Base-by-base conservation (phyloP, 2,329 filamentous ascomycete genomes). In the Verticillium nonalfalfae region DNA sequence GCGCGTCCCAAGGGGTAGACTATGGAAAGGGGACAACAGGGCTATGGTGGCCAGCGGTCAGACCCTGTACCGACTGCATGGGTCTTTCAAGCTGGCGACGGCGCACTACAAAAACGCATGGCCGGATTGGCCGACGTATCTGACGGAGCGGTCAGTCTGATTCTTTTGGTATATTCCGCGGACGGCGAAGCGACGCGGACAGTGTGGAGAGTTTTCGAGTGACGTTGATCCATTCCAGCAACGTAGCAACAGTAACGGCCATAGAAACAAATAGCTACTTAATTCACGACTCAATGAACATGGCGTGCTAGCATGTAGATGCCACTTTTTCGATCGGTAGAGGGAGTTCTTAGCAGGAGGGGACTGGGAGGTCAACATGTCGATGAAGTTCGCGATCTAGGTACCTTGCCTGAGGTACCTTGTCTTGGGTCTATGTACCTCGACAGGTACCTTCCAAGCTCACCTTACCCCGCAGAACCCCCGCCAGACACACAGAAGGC, bases 211-310 rank as follows among this genome's bases (percentile, higher is more conserved):
- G 45, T 11, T n/a, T 21, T 11, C n/a, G n/a, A 26, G 26, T 18
- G 18, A 26, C 45, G n/a, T 10, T 50, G 45, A 26, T 50, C 26
- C n/a, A 10, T 50, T 7, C 3, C 18, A 26, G n/a, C 45, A 50
- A 50, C 45, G 26, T 50, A 11, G 18, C 45, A 50, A 50, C 10
- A 50, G 45, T 50, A 21, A 50, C 45, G 45, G 45, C 45, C 45
- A 50, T 58, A 58, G 21, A 58, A 50, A 50, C 18, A 58, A 39
- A 13, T 35, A 58, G 36, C 26, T 34, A 58, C n/a, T 50, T 58
- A 58, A 58, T 58, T 50, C 18, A 58, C 26, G 57, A 58, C 21
- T n/a, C n/a, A 31, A 58, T 50, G 57, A 58, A 31, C 45, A 21
- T 11, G 39, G 26, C 26, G 26, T 26, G 26, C 4, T 4, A 4